These are phyloP conservation scores for Skeletonema marinoi DNA, from an alignment of 108 stramenopile species.

Conservation along the genomic window DNA sequence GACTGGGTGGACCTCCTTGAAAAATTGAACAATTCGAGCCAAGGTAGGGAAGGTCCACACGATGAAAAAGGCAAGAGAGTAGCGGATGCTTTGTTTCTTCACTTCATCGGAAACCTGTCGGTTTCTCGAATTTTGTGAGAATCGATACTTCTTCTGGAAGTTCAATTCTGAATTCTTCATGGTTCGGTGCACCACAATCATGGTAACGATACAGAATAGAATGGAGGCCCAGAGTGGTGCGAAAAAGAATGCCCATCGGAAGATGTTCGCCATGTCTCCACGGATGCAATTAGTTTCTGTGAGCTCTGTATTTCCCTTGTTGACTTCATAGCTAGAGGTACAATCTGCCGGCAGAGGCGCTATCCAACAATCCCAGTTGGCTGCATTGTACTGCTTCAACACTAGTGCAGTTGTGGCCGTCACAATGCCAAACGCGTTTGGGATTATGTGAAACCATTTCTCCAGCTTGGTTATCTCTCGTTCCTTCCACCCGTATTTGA, in stretches of 20 bases:
- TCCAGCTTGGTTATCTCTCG: constrained; percentile 5
- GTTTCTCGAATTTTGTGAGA: background rate
- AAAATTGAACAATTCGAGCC: constrained; percentile 13
- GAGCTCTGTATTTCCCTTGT: constrained; percentile 12
- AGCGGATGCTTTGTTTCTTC: constrained; percentile 16
- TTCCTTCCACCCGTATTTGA: constrained; percentile 25
- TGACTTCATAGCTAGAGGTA: constrained; percentile 21
- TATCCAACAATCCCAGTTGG: constrained; percentile 39
- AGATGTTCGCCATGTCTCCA: constrained; percentile 32
- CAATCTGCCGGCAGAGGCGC: constrained; percentile 17
- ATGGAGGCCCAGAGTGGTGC: constrained; percentile 19
- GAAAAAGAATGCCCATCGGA: constrained; percentile 23
- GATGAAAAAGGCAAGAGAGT: constrained; percentile 13
- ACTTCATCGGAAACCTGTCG: constrained; percentile 4
- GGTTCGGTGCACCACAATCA: constrained; percentile 4
- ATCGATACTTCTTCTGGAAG: background rate
- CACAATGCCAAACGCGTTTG: background rate
- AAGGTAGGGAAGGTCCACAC: constrained; percentile 26
- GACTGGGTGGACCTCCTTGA: constrained; percentile 14
- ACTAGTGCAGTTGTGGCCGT: constrained; percentile 21
- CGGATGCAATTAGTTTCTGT: constrained; percentile 20
- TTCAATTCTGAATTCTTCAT: background rate
- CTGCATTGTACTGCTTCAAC: constrained; percentile 27
- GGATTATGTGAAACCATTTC: constrained; percentile 7
- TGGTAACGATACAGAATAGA: constrained; percentile 11